These are phyloP conservation scores for Teratosphaeria gauchensis DNA, from an alignment of 2,329 filamentous ascomycete species.

Conservation along the genomic window DNA sequence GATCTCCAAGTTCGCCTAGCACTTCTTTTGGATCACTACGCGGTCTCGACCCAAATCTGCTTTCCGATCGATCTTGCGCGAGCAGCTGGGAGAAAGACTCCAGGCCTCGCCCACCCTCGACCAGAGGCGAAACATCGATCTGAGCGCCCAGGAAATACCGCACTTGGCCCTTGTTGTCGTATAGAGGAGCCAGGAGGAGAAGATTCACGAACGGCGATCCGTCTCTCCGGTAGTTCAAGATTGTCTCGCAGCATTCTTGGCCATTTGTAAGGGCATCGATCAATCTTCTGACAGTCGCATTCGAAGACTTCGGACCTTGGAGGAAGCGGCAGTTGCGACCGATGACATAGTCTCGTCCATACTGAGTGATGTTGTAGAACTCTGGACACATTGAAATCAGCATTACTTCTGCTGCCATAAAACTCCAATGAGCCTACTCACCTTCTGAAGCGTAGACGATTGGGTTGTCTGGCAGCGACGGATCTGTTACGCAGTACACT, in stretches of 20 bases:
- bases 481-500: conserved; percentile 38
- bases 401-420: neutral
- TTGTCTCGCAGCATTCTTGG: conserved; percentile 33
- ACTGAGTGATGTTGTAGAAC: conserved; percentile 36
- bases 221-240: conserved; percentile 35
- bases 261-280: conserved; percentile 28
- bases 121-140: conserved; percentile 29
- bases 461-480: conserved; percentile 33
- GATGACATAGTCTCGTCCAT: conserved; percentile 33
- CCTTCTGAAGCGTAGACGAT: conserved; percentile 37
- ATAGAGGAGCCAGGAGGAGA: conserved; percentile 31
- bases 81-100: conserved; percentile 28
- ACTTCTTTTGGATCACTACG: conserved; percentile 10
- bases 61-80: conserved; percentile 20
- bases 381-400: conserved; percentile 15
- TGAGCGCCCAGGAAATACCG: conserved; percentile 33
- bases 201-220: conserved; percentile 34
- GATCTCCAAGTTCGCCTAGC: conserved; percentile 21
- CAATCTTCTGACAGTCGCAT: conserved; percentile 26
- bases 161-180: conserved; percentile 32
- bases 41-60: conserved; percentile 16
- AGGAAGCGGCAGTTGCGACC: conserved; percentile 38
- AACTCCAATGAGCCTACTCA: conserved; percentile 4
- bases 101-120: conserved; percentile 28
- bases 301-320: conserved; percentile 32